These are phyloP conservation scores for Primulina tabacum DNA, from an alignment of 257 asterid species.

Conservation along the genomic window DNA sequence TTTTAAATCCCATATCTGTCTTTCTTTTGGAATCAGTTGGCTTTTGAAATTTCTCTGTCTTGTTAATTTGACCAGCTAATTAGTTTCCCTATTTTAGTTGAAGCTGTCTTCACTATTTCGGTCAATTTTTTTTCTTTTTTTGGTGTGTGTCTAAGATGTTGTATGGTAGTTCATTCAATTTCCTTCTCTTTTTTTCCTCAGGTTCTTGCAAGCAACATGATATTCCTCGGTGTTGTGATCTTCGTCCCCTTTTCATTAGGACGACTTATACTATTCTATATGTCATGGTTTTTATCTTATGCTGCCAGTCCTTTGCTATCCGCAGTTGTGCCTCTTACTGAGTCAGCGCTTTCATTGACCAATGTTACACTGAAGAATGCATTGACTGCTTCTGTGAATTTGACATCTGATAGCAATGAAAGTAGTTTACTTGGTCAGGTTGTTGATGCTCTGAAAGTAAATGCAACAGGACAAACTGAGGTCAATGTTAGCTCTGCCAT, in stretches of 20 bases:
- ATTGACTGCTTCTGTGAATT: conserved; percentile 68
- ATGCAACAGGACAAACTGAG: conserved; percentile 56
- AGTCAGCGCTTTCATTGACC: conserved; percentile 82
- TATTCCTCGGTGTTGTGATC: conserved; percentile 88
- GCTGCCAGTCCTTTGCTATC: conserved; percentile 78
- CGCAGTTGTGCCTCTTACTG: conserved; percentile 78
- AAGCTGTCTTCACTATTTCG: background rate
- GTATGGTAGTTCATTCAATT: conserved; percentile 1
- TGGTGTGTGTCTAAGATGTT: background rate
- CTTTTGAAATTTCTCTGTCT: conserved; percentile 7
- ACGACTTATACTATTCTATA: conserved; percentile 59
- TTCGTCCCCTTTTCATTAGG: conserved; percentile 88
- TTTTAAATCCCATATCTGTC: background rate
- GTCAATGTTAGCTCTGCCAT: conserved; percentile 54
- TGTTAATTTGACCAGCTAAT: background rate
- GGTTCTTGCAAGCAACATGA: conserved; percentile 99
- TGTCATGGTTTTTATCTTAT: conserved; percentile 76
- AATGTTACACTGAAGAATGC: conserved; percentile 73
- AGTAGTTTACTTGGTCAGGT: conserved; percentile 60
- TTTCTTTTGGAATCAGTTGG: background rate
- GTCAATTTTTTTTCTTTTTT: background rate
- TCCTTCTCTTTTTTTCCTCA: conserved; percentile 33
- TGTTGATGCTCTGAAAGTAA: conserved; percentile 54
- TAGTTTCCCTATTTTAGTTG: conserved; percentile 1
- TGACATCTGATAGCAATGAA: conserved; percentile 66